Evolutionary conservation across 1,284 basidiomycete species (phyloP).

Genomic region (Earliella scabrosa): DNA sequence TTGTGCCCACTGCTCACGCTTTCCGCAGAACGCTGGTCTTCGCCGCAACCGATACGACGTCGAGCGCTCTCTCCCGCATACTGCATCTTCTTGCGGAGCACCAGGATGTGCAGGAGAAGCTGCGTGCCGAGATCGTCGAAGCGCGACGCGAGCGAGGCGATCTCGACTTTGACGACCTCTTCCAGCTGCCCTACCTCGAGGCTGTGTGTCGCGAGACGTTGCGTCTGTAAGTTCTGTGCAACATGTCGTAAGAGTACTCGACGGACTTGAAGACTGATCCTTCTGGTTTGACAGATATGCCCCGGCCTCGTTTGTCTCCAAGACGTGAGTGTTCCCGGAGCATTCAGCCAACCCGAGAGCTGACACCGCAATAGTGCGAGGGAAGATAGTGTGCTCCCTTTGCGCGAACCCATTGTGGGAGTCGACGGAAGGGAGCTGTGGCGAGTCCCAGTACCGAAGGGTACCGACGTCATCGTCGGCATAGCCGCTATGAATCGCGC

Average conservation of each 20-base stretch:
- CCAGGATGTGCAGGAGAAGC: conserved; percentile 19
- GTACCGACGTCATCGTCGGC: conserved; percentile 49
- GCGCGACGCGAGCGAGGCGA: conserved; percentile 2
- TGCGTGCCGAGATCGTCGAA: conserved; percentile 18
- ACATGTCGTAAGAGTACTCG: neutral
- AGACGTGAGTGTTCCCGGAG: neutral
- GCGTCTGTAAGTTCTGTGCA: conserved; percentile 5
- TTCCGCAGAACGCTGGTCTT: conserved; percentile 12
- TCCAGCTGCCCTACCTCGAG: conserved; percentile 9
- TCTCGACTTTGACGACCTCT: conserved; percentile 12
- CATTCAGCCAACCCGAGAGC: too few species aligned
- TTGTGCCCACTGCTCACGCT: neutral
- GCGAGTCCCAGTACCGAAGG: conserved; percentile 45
- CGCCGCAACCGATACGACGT: conserved; percentile 22
- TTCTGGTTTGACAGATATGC: neutral
- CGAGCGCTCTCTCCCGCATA: conserved; percentile 13
- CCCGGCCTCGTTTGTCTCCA: neutral
- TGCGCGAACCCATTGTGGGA: conserved; percentile 20
- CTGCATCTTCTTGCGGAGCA: conserved; percentile 15
- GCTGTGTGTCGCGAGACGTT: conserved; percentile 10
- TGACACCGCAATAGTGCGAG: conserved; percentile 9
- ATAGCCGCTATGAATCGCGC: conserved; percentile 49
- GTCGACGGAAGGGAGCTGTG: conserved; percentile 37
- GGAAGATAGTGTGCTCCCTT: conserved; percentile 27
- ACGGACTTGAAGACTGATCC: neutral